Conservation (phyloP, 1,139 yeast genomes). For the Taphrina pruni region DNA sequence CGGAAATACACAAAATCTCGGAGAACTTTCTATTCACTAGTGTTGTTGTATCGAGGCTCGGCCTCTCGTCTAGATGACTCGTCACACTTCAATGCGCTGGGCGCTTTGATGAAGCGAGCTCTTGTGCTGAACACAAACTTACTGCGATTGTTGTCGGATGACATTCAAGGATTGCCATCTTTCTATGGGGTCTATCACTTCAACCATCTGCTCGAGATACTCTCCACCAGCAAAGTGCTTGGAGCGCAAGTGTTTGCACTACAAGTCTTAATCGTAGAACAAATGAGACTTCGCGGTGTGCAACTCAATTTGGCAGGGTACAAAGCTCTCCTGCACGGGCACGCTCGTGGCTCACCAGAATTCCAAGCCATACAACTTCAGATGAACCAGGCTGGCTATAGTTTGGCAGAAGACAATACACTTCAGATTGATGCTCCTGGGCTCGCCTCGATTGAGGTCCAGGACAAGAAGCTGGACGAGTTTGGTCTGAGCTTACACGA, state of each 20-base stretch:
- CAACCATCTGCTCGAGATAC: slow-evolving; percentile 7
- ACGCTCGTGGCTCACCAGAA: background rate
- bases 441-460: background rate
- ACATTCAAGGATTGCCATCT: background rate
- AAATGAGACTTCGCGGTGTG: slow-evolving; percentile 14
- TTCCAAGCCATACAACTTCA: background rate
- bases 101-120: slow-evolving; percentile 15
- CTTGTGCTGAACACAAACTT: background rate
- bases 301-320: slow-evolving; percentile 9
- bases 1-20: slow-evolving; percentile 18
- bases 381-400: slow-evolving; percentile 17
- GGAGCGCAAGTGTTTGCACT: background rate
- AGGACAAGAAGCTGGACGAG: background rate
- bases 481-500: background rate
- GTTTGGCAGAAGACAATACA: background rate
- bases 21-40: background rate
- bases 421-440: background rate
- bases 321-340: slow-evolving; percentile 2
- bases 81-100: slow-evolving; percentile 1
- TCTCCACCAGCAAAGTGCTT: background rate
- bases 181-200: background rate
- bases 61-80: slow-evolving; percentile 2
- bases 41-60: background rate
- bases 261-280: slow-evolving; percentile 3
- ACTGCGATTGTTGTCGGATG: background rate